Evolutionary conservation across 2,329 filamentous ascomycete species (phyloP).

Genomic region (Tolypocladium ovalisporum): DNA sequence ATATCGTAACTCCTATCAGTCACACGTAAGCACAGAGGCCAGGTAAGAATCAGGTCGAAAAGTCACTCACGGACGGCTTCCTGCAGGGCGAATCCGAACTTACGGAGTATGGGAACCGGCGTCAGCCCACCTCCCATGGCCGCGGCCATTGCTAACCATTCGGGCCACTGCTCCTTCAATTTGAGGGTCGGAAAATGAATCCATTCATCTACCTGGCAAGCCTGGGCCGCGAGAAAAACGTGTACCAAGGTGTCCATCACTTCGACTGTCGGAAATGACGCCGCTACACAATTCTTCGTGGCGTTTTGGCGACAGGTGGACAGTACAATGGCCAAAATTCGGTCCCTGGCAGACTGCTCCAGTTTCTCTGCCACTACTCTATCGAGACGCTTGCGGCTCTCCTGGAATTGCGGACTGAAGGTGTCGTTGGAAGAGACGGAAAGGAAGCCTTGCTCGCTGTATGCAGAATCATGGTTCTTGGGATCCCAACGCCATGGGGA

Average conservation of each 20-base stretch:
- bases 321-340: slow-evolving; percentile 52
- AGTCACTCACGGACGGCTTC: slow-evolving; percentile 35
- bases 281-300: slow-evolving; percentile 40
- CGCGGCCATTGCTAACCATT: slow-evolving; percentile 48
- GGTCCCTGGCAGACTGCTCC: slow-evolving; percentile 42
- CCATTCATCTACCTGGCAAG: slow-evolving; percentile 45
- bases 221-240: slow-evolving; percentile 45
- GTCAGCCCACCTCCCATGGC: slow-evolving; percentile 50
- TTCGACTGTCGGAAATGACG: slow-evolving; percentile 51
- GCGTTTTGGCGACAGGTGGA: slow-evolving; percentile 41
- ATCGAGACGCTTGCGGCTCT: slow-evolving; percentile 23
- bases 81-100: slow-evolving; percentile 47
- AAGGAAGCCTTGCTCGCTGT: slow-evolving; percentile 32
- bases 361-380: slow-evolving; percentile 32
- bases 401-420: slow-evolving; percentile 25
- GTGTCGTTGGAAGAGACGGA: slow-evolving; percentile 30
- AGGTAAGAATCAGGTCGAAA: slow-evolving; percentile 1
- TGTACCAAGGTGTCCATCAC: slow-evolving; percentile 51
- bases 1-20: slow-evolving; percentile 17
- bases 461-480: slow-evolving; percentile 30
- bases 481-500: slow-evolving; percentile 42
- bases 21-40: neutral
- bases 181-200: slow-evolving; percentile 51
- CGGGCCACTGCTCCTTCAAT: slow-evolving; percentile 43
- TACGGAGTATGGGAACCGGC: slow-evolving; percentile 45